Conservation (phyloP, 2,329 filamentous ascomycete genomes). For the Alternaria viburni region DNA sequence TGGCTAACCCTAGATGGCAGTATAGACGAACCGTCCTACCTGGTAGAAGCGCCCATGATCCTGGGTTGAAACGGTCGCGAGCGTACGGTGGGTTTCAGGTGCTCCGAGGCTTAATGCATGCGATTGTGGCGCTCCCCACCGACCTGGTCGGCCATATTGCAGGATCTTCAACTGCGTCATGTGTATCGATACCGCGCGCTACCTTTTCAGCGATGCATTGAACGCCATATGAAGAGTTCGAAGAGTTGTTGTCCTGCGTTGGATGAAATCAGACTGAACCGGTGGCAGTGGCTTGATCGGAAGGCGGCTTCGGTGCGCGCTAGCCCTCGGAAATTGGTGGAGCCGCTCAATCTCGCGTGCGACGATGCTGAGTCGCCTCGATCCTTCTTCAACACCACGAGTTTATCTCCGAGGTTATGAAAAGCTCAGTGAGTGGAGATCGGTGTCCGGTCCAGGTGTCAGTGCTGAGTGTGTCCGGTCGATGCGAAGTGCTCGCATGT, state of each 20-base stretch:
- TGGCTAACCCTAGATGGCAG: constrained; percentile 21
- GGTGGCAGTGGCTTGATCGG: neutral
- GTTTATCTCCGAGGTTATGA: neutral
- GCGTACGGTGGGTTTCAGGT: constrained; percentile 41
- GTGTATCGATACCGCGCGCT: neutral
- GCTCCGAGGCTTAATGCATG: constrained; percentile 32
- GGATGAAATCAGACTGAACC: neutral
- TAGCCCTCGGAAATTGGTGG: neutral
- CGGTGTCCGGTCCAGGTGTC: neutral
- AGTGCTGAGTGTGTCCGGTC: neutral
- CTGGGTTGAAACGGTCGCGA: constrained; percentile 44
- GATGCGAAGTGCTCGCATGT: neutral
- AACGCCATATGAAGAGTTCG: neutral
- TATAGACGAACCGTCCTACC: constrained; percentile 30
- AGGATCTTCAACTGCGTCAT: constrained; percentile 16
- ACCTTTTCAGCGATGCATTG: neutral
- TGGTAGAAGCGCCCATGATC: constrained; percentile 36
- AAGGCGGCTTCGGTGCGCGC: neutral
- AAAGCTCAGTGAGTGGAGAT: neutral
- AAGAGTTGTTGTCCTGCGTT: neutral
- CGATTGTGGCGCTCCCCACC: constrained; percentile 19
- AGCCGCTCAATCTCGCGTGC: neutral
- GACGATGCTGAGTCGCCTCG: neutral
- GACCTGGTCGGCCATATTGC: constrained; percentile 19
- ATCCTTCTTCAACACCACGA: neutral